Percentiles rank a stretch among this genome's conserved stretches.
These are phyloP conservation scores for Sugiyamaella japonica DNA, from an alignment of 1,139 yeast species.

Conservation along the genomic window DNA sequence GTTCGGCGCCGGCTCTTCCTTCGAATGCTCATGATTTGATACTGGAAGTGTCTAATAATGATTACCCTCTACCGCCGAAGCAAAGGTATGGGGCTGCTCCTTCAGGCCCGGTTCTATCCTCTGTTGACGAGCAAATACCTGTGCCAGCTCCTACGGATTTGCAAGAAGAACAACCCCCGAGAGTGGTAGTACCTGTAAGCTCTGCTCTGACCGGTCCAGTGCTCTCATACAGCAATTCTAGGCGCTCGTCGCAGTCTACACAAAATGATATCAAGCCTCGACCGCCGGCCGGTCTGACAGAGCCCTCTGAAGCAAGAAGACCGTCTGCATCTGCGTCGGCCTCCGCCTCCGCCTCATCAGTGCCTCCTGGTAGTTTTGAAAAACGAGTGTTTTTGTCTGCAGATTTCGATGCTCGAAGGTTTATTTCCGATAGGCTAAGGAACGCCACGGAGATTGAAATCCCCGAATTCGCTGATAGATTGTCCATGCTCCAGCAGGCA, in stretches of 20 bases:
- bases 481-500: conserved; percentile 53
- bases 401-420: conserved; percentile 50
- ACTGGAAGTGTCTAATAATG: conserved; percentile 24
- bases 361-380: conserved; percentile 3
- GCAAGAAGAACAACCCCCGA: background rate
- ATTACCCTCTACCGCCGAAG: conserved; percentile 18
- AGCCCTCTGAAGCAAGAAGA: background rate
- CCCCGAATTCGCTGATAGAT: conserved; percentile 64
- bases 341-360: too few relatives aligned
- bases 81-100: background rate
- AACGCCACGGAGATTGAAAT: conserved; percentile 74
- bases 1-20: conserved; percentile 32
- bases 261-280: background rate
- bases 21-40: conserved; percentile 33
- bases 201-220: conserved; percentile 5
- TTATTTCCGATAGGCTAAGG: conserved; percentile 55
- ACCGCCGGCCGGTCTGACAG: background rate
- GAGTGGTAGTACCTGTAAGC: background rate
- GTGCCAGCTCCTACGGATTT: background rate
- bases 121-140: background rate
- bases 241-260: conserved; percentile 22
- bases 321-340: background rate
- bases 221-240: background rate
- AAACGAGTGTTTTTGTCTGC: conserved; percentile 32
- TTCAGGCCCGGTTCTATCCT: background rate